Evolutionary conservation across 2,329 filamentous ascomycete genomes (phyloP), one percentile per base, ranked within the genome.

Genomic region (Sporothrix humicola): DNA sequence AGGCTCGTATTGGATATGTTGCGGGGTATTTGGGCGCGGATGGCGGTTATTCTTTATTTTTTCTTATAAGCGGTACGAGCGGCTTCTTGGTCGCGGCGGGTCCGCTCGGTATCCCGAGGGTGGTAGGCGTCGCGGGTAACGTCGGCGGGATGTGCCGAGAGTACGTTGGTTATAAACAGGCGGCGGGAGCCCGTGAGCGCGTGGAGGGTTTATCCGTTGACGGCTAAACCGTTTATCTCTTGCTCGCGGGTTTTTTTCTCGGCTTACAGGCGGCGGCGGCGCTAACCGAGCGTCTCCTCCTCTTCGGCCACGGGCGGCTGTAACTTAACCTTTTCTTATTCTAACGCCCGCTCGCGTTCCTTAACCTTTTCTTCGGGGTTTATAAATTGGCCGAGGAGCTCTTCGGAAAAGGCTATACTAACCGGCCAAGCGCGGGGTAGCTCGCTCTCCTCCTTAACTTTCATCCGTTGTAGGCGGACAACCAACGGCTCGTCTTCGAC

Each of bases 231-330:
- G 6, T 61, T 44, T 80, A 88, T 87, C 76, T 88, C 87, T 58
- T 85, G 83, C 75, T 88, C 87, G 42, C 88, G 87, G 7, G 90
- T 90, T 81, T 92, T 90, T 37, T 86, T 85, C 78, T 91, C 89
- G 7, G 90, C 89, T 79, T 94, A 92, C 1, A 96, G 84, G 37
- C 93, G 88, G 42, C 89, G 89, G 0, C 92, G 90, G 12, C 93
- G 90, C 80, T 95, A 92, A 9, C 92, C 93, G 0, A 96, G 85
- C 0, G 93, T 95, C 79, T 96, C 93, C 77, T 93, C 91, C 76
- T 91, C 91, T 75, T 87, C 85, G 23, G 79, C n/a, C n/a, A n/a
- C 76, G 73, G 63, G 12, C 12, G 42, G 44, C 37, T 68, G 63
- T 12, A 15, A 26, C 77, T 79, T 46, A 20, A 79, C 76, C 48